Base-by-base conservation (phyloP, 371 early-diverging fungal genomes). In the Apophysomyces trapeziformis region DNA sequence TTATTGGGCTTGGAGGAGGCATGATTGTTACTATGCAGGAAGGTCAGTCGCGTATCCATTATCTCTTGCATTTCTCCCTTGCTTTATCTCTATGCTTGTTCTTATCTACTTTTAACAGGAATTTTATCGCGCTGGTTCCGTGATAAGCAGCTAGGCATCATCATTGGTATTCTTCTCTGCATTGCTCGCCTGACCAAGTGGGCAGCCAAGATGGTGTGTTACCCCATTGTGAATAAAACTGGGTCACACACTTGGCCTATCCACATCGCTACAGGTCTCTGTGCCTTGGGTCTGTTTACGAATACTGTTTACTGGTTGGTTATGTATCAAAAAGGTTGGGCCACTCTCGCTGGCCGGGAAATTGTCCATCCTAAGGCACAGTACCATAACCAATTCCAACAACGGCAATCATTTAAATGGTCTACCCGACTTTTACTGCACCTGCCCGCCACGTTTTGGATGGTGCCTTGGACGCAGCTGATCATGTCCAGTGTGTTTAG, bases 11-110 rank as follows among this genome's bases (percentile, higher is more conserved):
- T n/a, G 81, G 82, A 18, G 77, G 77, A 13, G 80, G 78, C 4
- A 74, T 80, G 69, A 74, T 77, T 57, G 76, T 78, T 1, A 79
- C 79, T 0, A 82, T 82, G 74, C 77, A 82, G 60, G 82, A 82
- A 68, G 54, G 54, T 50, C 54, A 50, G 54, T 26, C 32, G 2
- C 32, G 2, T 26, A 26, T 26, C 32, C 21, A 41, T 41, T 8
- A 41, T 41, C 21, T 50, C n/a, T n/a, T n/a, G n/a, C 50, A 26
- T 50, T 26, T 50, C n/a, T n/a, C 7, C 21, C n/a, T 50, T 18
- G 5, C 9, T n/a, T 50, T 50, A 18, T 50, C n/a, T 21, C 54
- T 50, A 18, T 18, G 5, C 11, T 21, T 5, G 21, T 50, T 5
- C 7, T 50, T 7, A 18, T 11, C 9, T 50, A 50, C 9, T n/a